A percentile compares a stretch with the other conserved stretches of the same genome.
phyloP scores from a whole-genome alignment of 1,284 basidiomycete genomes.

The Psilocybe mexicana region DNA sequence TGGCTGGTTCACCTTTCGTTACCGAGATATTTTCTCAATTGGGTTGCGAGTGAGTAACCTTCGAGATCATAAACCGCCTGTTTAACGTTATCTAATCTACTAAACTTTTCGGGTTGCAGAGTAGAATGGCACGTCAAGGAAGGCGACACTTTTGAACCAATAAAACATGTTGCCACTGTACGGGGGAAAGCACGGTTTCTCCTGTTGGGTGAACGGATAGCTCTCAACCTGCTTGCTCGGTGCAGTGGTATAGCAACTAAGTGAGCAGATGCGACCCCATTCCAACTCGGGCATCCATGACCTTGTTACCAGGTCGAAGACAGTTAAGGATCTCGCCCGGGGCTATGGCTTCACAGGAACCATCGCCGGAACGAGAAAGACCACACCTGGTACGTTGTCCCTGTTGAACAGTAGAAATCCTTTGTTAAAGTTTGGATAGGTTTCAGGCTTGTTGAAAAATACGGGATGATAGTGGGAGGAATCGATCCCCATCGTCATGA shows the following conservation, averaged over 20 bases:
- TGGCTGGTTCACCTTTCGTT: constrained; percentile 96
- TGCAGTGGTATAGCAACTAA: constrained; percentile 97
- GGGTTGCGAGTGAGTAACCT: constrained; percentile 77
- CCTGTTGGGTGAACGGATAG: constrained; percentile 93
- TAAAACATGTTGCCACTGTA: constrained; percentile 92
- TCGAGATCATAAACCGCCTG: not conserved
- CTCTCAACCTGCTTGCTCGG: constrained; percentile 91
- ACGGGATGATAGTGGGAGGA: constrained; percentile 97
- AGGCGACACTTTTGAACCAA: constrained; percentile 77
- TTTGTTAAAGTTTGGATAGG: constrained; percentile 46
- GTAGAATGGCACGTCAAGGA: constrained; percentile 93
- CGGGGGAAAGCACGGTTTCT: constrained; percentile 86
- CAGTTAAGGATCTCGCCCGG: constrained; percentile 80
- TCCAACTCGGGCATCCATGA: not conserved
- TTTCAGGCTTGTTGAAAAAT: constrained; percentile 97
- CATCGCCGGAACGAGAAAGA: constrained; percentile 96
- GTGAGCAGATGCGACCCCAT: constrained; percentile 45
- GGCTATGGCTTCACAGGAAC: constrained; percentile 84
- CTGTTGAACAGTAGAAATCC: not conserved
- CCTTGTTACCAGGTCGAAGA: constrained; percentile 61
- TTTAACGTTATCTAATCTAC: constrained; percentile 7
- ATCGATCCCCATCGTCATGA: constrained; percentile 97
- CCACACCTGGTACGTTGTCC: constrained; percentile 78
- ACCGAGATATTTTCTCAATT: constrained; percentile 91
- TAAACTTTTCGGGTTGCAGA: constrained; percentile 39